phyloP scores from a whole-genome alignment of 495 filamentous ascomycete species.

The Arthonia radiata region DNA sequence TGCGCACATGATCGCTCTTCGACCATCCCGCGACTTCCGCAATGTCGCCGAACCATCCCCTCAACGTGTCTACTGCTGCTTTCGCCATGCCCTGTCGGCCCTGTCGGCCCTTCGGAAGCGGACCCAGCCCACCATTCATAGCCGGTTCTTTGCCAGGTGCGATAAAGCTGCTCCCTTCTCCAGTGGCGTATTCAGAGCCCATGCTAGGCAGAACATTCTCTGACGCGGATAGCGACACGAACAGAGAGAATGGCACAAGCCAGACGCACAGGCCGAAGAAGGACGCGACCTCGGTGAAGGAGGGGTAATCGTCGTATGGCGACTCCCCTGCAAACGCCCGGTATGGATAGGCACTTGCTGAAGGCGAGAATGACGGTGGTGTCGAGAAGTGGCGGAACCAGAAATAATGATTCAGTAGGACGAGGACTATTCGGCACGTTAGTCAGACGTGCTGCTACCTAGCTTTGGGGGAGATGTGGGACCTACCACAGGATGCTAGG shows the following conservation, averaged over 20 bases:
- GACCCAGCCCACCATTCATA: slow-evolving; percentile 14
- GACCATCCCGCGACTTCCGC: slow-evolving; percentile 46
- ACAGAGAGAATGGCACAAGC: slow-evolving; percentile 86
- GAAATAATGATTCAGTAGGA: slow-evolving; percentile 79
- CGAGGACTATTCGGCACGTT: slow-evolving; percentile 46
- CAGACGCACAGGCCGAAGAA: slow-evolving; percentile 94
- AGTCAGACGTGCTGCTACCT: no score
- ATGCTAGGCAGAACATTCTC: slow-evolving; percentile 90
- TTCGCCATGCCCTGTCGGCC: slow-evolving; percentile 51
- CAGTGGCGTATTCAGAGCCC: slow-evolving; percentile 39
- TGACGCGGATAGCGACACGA: slow-evolving; percentile 74
- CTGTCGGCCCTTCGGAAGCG: slow-evolving; percentile 1
- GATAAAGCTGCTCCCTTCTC: slow-evolving; percentile 21
- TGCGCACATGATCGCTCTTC: no score
- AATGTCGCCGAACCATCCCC: slow-evolving; percentile 47
- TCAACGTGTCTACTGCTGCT: slow-evolving; percentile 54
- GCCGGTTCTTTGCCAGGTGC: slow-evolving; percentile 14
- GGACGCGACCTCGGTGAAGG: slow-evolving; percentile 82
- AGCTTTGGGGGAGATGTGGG: not conserved
- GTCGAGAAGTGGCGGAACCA: slow-evolving; percentile 89
- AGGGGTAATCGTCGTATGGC: slow-evolving; percentile 38
- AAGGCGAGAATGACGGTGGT: slow-evolving; percentile 20
- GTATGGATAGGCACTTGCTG: slow-evolving; percentile 9
- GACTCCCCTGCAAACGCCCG: slow-evolving; percentile 15
- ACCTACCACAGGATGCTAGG: slow-evolving; percentile 50